These are phyloP conservation scores for Mrakia blollopis DNA, from an alignment of 768 basidiomycete genomes.

Conservation along the genomic window DNA sequence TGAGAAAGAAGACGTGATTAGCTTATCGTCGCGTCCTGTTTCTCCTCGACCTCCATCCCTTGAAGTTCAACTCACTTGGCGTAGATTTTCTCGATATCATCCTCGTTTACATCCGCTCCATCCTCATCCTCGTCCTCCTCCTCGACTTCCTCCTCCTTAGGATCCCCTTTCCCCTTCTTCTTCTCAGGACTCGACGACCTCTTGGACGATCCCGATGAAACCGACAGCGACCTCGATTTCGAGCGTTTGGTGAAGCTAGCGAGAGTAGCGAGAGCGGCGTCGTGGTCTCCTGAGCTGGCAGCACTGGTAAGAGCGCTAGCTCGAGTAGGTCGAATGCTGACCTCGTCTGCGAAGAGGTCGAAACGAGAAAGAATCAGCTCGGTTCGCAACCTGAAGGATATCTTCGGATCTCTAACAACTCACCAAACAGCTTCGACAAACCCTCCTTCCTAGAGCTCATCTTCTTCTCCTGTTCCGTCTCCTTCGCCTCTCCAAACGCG, in stretches of 20 bases:
- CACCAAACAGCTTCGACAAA: constrained; percentile 66
- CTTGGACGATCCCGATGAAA: constrained; percentile 48
- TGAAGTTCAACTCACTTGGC: constrained; percentile 56
- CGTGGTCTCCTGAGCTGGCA: not conserved
- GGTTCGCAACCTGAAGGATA: too few relatives aligned
- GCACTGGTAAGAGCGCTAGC: constrained; percentile 4
- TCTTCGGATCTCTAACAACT: too few relatives aligned
- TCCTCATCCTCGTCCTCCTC: constrained; percentile 77
- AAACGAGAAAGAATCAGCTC: not conserved
- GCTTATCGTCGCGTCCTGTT: not conserved
- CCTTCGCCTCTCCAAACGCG: constrained; percentile 44
- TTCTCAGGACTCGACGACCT: constrained; percentile 40
- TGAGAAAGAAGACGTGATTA: not conserved
- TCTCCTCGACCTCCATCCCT: not conserved
- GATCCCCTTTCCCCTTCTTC: constrained; percentile 47
- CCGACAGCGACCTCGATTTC: constrained; percentile 54
- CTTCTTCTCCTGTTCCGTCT: constrained; percentile 71
- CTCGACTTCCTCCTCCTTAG: constrained; percentile 61
- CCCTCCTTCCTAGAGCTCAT: constrained; percentile 75
- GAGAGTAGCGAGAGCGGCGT: not conserved
- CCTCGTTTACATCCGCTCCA: constrained; percentile 71
- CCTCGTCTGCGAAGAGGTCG: constrained; percentile 30
- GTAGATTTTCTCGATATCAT: constrained; percentile 77
- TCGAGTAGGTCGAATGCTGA: constrained; percentile 11
- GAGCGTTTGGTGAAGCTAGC: constrained; percentile 1